Conservation (phyloP, 169 alveolate species). For the Fabrea salina region DNA sequence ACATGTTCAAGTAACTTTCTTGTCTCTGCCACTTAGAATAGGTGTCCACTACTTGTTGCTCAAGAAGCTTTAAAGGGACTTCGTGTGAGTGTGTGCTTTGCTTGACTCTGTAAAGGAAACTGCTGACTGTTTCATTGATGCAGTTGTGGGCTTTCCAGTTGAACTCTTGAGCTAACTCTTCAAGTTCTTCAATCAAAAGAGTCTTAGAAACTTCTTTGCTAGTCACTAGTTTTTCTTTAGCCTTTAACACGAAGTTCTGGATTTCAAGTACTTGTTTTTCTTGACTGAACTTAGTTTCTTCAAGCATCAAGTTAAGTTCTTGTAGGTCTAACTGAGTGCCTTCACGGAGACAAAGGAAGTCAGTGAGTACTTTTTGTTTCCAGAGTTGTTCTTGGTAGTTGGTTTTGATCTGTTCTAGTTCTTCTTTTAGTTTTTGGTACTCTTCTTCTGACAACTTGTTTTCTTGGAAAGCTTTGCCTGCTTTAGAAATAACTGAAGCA, state of each 20-base stretch:
- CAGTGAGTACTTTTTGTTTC: not conserved
- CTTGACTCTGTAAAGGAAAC: constrained; percentile 3
- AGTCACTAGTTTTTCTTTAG: not conserved
- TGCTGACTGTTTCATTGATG: not conserved
- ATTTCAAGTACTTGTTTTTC: not conserved
- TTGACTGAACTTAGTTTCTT: not conserved
- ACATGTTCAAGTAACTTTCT: not conserved
- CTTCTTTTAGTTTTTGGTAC: not conserved
- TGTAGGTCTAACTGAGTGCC: not conserved
- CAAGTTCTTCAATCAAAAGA: not conserved
- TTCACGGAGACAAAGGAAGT: not conserved
- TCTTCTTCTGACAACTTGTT: not conserved
- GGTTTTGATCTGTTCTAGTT: not conserved
- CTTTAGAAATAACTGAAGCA: not conserved
- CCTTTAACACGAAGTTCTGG: not conserved
- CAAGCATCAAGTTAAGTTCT: constrained; percentile 6
- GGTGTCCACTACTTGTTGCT: not conserved
- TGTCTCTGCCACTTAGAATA: constrained; percentile 1
- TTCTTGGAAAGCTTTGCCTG: not conserved
- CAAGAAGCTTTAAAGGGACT: not conserved
- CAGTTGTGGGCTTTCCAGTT: not conserved
- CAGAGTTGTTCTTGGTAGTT: not conserved
- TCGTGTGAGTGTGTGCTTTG: not conserved
- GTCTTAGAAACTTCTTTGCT: not conserved
- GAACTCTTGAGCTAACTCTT: not conserved